Evolutionary conservation across 495 filamentous ascomycete genomes (phyloP), one percentile per base, ranked within the genome.

Genomic region (Viridothelium virens): DNA sequence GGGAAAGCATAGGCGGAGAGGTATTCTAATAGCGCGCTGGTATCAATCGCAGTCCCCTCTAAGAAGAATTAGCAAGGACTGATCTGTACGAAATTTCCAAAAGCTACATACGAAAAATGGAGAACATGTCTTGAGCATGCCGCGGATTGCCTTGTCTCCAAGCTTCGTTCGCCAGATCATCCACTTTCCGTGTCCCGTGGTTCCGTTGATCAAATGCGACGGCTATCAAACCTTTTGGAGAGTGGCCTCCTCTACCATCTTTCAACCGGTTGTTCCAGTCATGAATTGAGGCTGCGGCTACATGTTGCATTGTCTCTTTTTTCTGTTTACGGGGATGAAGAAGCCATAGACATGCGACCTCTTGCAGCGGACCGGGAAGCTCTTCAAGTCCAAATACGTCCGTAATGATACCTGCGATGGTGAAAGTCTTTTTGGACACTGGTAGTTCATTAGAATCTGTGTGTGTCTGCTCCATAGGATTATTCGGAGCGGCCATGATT

Each of bases 111-210:
- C 79, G 53, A 36, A 34, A 59, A 18, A 59, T 59, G 31, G 80
- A 84, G 73, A 92, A 93, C 90, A 96, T 93, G 72, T 96, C 92
- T 71, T 87, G 85, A 31, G 90, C 92, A 81, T 98, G 94, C 6
- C 81, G 85, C 38, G 81, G 77, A 71, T 98, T 97, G 31, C 91
- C 91, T 38, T 85, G 74, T 63, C 83, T 82, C 93, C 92, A 97
- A 5, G 86, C 80, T 70, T 87, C 80, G 72, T 96, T 97, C 34
- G 84, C 82, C 16, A 69, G 39, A 25, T 76, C 68, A 59, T 79
- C 73, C 14, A 92, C 82, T 65, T 85, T 74, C 63, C 94, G 77
- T 2, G 84, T 79, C 3, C 93, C 93, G 77, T 97, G 94, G 70
- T 98, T 98, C 37, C 93, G 79, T 74, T 92, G 89, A 71, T 97